A percentile compares a stretch with the other conserved stretches of the same genome.
Conservation (phyloP, 345 rosid species). For the rapeseed (Brassica napus) region Da-Ae NC_063438.1:6808501-6809000, state of each 20-base stretch:
- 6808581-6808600: not conserved
- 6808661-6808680: not conserved
- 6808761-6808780: constrained; percentile 17
- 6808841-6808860: constrained; percentile 23
- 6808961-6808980: constrained; percentile 22
- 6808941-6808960: constrained; percentile 20
- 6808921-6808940: constrained; percentile 23
- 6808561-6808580: not conserved
- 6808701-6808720: not conserved
- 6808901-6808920: constrained; percentile 24
- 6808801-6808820: constrained; percentile 19
- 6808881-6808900: constrained; percentile 25
- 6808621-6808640: not conserved
- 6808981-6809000: constrained; percentile 16
- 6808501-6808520: not conserved
- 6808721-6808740: not conserved
- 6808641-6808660: not conserved
- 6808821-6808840: constrained; percentile 29
- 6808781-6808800: constrained; percentile 13
- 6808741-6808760: not conserved
- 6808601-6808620: not conserved
- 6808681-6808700: not conserved
- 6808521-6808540: not conserved
- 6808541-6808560: not conserved
- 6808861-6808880: constrained; percentile 28